Evolutionary conservation across 1,284 basidiomycete species (phyloP), one percentile per base, ranked within the genome.

Genomic region (Serendipita sp.): DNA sequence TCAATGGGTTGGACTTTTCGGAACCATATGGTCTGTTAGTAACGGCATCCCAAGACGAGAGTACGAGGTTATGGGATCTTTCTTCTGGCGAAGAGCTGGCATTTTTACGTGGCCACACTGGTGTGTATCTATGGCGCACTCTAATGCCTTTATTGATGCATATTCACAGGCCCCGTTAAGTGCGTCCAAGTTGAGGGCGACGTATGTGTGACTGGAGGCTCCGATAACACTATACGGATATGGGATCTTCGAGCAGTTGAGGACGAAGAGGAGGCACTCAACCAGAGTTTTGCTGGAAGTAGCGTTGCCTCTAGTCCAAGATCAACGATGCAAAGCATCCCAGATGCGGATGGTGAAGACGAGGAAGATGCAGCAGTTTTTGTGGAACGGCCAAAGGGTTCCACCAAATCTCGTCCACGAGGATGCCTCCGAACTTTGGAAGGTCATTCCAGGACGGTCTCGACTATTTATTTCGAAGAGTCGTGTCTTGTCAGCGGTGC

Each of bases 21-120:
- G 93, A 97, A 71, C 95, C 95, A 8, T 99, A 99, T 70, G 95
- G 93, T 41, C 90, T 87, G 10, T 82, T 97, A 34, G 92, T 99
- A 61, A 91, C 85, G 55, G 87, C 92, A 0, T 86, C 90, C 0
- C 83, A 75, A 49, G 79, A 82, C 67, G 75, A 78, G 63, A 69
- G 74, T 26, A 86, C 86, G 3, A 82, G 85, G 2, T 83, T 94
- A n/a, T 95, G 91, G 92, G 91, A 94, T 72, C 75, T 94, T 60
- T 80, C 91, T 67, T 78, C 82, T 49, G 91, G 91, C 13, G 82
- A 85, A 62, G 86, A 91, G 71, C 82, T 93, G 47, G 91, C 89
- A 15, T 81, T 85, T 66, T 73, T 94, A 63, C 78, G 84, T 41
- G 93, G 93, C 4, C 93, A 93, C 72, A 74, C 74, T 38, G 88